phyloP scores from a whole-genome alignment of 1,284 basidiomycete genomes.

The Ceratobasidium sp. region DNA sequence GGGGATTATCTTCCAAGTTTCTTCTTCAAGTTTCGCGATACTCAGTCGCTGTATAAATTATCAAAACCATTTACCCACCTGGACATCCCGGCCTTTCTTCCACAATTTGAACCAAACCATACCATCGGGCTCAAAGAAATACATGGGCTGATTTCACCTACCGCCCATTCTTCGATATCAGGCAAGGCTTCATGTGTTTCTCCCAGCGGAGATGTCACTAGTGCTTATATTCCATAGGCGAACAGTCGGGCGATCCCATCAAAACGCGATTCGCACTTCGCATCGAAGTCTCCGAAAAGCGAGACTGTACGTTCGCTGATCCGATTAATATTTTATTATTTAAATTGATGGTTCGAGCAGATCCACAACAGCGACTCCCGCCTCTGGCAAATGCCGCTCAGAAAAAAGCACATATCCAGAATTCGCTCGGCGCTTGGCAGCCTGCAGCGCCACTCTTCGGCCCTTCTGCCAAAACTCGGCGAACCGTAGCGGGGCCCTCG shows the following conservation, averaged over 20 bases:
- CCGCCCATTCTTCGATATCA: neutral
- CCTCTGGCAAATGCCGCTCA: neutral
- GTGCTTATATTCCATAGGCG: too few species aligned
- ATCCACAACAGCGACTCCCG: conserved; percentile 15
- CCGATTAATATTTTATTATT: neutral
- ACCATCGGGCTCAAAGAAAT: conserved; percentile 14
- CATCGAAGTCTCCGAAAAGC: conserved; percentile 20
- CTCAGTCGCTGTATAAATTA: neutral
- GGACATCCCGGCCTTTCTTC: conserved; percentile 1
- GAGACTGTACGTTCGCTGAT: conserved; percentile 5
- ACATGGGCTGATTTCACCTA: neutral
- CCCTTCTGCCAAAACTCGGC: neutral
- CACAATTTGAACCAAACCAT: conserved; percentile 20
- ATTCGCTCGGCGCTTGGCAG: neutral
- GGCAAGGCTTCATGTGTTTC: neutral
- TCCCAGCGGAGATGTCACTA: neutral
- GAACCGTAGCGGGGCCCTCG: neutral
- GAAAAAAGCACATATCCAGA: neutral
- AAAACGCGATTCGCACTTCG: conserved; percentile 15
- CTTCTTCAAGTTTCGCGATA: conserved; percentile 31
- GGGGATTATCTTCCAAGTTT: conserved; percentile 27
- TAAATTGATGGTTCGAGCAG: neutral
- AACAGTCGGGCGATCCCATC: neutral
- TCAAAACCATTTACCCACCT: conserved; percentile 25
- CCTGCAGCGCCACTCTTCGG: neutral